Percentiles rank a stretch among this genome's conserved stretches.
phyloP scores from a whole-genome alignment of 2,329 filamentous ascomycete species.

The Pseudocercospora pini-densiflorae region DNA sequence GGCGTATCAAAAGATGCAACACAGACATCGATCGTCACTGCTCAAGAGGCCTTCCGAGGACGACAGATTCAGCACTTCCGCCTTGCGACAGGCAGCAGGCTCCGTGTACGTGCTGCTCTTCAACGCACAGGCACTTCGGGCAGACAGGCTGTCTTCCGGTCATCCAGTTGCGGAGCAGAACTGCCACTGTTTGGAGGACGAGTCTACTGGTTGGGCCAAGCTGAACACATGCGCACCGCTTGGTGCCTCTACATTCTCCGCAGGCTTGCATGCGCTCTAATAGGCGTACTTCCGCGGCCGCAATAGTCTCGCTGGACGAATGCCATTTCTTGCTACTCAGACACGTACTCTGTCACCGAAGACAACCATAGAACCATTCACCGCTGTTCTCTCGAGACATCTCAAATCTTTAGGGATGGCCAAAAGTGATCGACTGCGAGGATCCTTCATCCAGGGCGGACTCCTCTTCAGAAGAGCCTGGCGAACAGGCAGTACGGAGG shows the following conservation, averaged over 20 bases:
- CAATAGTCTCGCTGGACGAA: background rate
- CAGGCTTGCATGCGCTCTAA: background rate
- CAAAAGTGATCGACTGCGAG: background rate
- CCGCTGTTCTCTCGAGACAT: background rate
- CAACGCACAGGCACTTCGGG: constrained; percentile 30
- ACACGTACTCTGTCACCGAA: background rate
- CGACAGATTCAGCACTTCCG: constrained; percentile 18
- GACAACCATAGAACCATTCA: background rate
- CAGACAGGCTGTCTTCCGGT: constrained; percentile 30
- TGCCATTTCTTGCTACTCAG: background rate
- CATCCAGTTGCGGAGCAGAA: constrained; percentile 7
- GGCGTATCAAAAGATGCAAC: constrained; percentile 13
- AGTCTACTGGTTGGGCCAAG: background rate
- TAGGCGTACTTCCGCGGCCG: background rate
- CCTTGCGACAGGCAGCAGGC: constrained; percentile 15
- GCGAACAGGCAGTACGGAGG: background rate
- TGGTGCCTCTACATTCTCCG: background rate
- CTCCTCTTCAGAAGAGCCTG: background rate
- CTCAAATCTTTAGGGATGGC: background rate
- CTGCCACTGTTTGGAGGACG: background rate
- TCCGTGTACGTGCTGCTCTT: constrained; percentile 19
- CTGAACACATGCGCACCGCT: background rate
- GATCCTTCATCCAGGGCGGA: background rate
- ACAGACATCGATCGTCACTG: background rate
- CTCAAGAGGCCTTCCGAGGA: constrained; percentile 14